Conservation (phyloP, 1,139 yeast genomes). For the Diutina mesorugosa region DNA sequence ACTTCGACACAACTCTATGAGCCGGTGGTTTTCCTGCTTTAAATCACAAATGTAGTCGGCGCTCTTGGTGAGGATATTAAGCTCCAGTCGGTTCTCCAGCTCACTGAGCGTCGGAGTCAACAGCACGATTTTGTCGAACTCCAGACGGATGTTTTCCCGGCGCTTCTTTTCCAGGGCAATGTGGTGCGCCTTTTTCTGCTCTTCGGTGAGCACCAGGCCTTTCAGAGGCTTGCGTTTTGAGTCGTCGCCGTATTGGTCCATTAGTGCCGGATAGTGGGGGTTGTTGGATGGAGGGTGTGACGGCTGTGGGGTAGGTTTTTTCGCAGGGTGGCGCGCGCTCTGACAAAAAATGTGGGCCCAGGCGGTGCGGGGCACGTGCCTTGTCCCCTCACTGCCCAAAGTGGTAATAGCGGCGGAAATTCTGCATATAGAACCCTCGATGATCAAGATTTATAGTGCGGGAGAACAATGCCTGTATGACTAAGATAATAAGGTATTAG, state of each 20-base stretch:
- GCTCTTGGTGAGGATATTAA: constrained; percentile 30
- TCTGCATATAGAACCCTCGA: not conserved
- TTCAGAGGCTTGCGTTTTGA: not conserved
- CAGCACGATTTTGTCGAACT: constrained; percentile 30
- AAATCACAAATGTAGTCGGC: constrained; percentile 33
- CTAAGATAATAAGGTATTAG: not conserved
- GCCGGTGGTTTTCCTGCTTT: constrained; percentile 23
- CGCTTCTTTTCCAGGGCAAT: constrained; percentile 39
- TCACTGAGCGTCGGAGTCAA: constrained; percentile 30
- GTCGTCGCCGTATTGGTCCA: not conserved
- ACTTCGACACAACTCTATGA: constrained; percentile 20
- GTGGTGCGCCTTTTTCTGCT: constrained; percentile 36
- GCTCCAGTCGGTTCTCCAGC: constrained; percentile 32
- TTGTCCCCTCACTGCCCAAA: not conserved
- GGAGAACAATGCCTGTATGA: not conserved
- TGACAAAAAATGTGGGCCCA: not conserved
- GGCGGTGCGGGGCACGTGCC: not conserved
- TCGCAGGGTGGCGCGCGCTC: not conserved
- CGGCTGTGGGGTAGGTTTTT: not conserved
- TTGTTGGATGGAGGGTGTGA: not conserved
- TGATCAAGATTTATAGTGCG: not conserved
- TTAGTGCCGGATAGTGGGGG: not conserved
- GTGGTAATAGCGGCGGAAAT: not conserved
- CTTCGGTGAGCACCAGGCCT: constrained; percentile 16
- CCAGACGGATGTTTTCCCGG: constrained; percentile 33